These are phyloP conservation scores for Trichoderma orchidacearum DNA, from an alignment of 495 filamentous ascomycete genomes.

Conservation along the genomic window DNA sequence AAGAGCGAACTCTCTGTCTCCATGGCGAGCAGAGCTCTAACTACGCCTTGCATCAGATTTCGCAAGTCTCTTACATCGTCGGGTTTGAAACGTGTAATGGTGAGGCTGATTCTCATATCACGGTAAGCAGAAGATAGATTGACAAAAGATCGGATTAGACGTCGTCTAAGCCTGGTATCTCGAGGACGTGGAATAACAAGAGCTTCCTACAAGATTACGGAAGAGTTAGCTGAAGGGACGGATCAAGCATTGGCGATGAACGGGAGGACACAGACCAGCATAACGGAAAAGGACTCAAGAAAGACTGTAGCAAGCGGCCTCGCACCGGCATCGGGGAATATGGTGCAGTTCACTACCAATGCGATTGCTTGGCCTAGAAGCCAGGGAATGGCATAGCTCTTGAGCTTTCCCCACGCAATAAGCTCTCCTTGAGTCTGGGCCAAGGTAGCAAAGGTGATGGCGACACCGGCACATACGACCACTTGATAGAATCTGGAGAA, in stretches of 20 bases:
- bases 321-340: conserved; percentile 41
- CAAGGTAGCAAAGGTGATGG: conserved; percentile 37
- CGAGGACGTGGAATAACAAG: conserved; percentile 16
- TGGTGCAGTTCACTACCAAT: conserved; percentile 25
- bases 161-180: conserved; percentile 15
- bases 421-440: conserved; percentile 25
- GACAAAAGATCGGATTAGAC: conserved; percentile 33
- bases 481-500: conserved; percentile 40
- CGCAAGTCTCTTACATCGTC: conserved; percentile 31
- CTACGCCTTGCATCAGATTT: conserved; percentile 38
- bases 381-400: conserved; percentile 44
- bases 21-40: conserved; percentile 31
- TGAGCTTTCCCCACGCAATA: conserved; percentile 31
- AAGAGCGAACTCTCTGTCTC: conserved; percentile 31
- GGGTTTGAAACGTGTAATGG: conserved; percentile 32
- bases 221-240: conserved; percentile 3
- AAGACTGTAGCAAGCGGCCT: conserved; percentile 30
- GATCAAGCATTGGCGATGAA: neutral
- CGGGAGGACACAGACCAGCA: conserved; percentile 13
- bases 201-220: conserved; percentile 14
- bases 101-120: conserved; percentile 40
- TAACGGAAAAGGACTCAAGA: conserved; percentile 26
- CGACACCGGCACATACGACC: conserved; percentile 38
- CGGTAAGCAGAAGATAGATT: conserved; percentile 39
- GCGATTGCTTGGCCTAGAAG: conserved; percentile 36